A percentile compares a stretch with the other conserved stretches of the same genome.
Conservation (phyloP, 257 asterid species). For the Capsicum baccatum region DNA sequence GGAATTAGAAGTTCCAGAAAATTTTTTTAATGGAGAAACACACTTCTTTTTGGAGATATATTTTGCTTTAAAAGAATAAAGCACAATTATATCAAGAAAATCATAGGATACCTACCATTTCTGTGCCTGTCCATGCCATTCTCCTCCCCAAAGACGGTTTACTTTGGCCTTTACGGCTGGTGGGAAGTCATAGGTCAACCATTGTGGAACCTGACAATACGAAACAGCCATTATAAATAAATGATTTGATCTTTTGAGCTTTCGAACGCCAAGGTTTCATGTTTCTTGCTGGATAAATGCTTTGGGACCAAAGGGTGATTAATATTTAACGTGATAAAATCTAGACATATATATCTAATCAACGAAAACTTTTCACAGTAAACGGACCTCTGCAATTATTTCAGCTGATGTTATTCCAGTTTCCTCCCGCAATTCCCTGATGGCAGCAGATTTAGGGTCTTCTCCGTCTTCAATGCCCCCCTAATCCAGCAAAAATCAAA, state of each 20-base stretch:
- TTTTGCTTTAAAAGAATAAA: neutral
- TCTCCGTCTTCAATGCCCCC: slow-evolving; percentile 98
- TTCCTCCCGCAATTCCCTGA: slow-evolving; percentile 91
- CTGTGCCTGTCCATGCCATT: slow-evolving; percentile 99
- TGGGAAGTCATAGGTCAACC: slow-evolving; percentile 96
- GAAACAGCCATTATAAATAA: slow-evolving; percentile 31
- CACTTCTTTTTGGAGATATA: neutral
- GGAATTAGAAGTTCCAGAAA: neutral
- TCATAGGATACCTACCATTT: slow-evolving; percentile 65
- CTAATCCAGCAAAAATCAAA: slow-evolving; percentile 41
- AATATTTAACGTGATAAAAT: neutral
- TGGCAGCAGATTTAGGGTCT: slow-evolving; percentile 91
- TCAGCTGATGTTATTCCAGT: slow-evolving; percentile 92
- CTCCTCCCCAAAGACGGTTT: slow-evolving; percentile 98
- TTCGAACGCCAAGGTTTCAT: neutral
- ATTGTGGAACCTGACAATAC: slow-evolving; percentile 72
- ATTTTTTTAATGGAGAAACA: neutral
- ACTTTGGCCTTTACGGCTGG: slow-evolving; percentile 97
- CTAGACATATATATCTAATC: neutral
- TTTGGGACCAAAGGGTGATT: neutral
- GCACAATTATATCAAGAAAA: neutral
- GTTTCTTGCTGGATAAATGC: slow-evolving; percentile 1
- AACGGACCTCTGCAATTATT: slow-evolving; percentile 81
- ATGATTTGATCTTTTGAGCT: neutral
- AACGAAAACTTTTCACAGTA: slow-evolving; percentile 18